phyloP scores from a whole-genome alignment of 306 rosid genomes.

The cucumber (Cucumis sativus) region DNA sequence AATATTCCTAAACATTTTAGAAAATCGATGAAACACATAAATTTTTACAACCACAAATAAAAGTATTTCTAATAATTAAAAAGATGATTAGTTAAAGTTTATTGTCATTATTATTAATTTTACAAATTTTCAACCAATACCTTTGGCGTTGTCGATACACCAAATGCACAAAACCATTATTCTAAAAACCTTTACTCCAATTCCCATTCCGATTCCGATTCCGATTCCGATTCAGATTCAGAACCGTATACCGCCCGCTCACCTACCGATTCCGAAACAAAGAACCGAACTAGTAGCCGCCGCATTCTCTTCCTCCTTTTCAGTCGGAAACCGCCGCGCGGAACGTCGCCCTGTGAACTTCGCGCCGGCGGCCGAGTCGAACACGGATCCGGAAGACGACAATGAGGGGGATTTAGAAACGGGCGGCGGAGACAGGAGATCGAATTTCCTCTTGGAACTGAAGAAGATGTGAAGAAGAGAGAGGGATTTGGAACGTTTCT shows the following conservation, averaged over 20 bases:
- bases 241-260: neutral
- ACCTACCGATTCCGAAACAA: neutral
- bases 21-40: neutral
- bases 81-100: neutral
- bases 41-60: neutral
- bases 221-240: neutral
- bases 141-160: neutral
- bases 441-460: neutral
- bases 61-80: neutral
- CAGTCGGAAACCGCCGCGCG: neutral
- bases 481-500: slow-evolving; percentile 27
- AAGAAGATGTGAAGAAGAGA: neutral
- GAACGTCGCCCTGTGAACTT: neutral
- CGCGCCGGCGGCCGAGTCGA: neutral
- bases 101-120: neutral
- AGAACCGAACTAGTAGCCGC: neutral
- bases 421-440: neutral
- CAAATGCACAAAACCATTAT: neutral
- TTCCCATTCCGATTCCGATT: neutral
- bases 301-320: neutral
- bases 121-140: neutral
- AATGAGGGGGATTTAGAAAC: neutral
- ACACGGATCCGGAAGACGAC: neutral
- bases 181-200: neutral
- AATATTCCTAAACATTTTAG: too few relatives aligned